Base-by-base conservation (phyloP, 2,329 filamentous ascomycete species). In the Rutstroemia sp. region DNA sequence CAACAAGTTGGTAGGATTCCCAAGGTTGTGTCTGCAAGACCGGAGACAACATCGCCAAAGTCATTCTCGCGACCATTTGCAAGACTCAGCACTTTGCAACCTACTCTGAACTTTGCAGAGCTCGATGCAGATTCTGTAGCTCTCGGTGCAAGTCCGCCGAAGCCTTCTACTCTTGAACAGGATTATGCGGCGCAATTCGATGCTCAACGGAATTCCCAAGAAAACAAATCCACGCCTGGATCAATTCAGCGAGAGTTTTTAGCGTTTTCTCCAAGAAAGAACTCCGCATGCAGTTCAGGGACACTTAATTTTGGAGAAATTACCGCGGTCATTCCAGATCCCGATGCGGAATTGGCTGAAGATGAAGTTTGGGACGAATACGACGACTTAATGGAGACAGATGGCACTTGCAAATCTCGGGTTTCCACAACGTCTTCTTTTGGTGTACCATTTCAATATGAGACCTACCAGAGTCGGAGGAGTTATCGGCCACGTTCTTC, bases 321-420 rank as follows among this genome's bases (percentile, higher is more conserved):
- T 3, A 88, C 84, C 16, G 85, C 88, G 6, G 73, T 89, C 2
- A 75, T 88, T 21, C 87, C 87, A 0, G 73, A 76, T 3, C 76
- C 81, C 1, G 76, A 76, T 46, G 82, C 83, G 4, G 84, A 82
- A 0, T 78, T 86, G 51, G 92, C 95, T 71, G 88, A 95, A 62
- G 92, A 96, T 64, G 92, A 96, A 67, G 80, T 96, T 1, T 97
- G 92, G 92, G 86, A 92, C 58, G 92, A 97, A 72, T 96, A 95
- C 67, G 86, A 97, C 62, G 92, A 96, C 64, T 75, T 96, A 12
- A 80, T 96, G 54, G 88, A 88, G 52, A 85, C 89, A 10, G 78
- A 78, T 10, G 78, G 77, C 9, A 68, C 69, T 1, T 57, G 66
- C 34, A 73, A 75, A 60, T 77, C 77, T 2, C 27, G 49, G 5